phyloP scores from a whole-genome alignment of 306 rosid species.

The Abrus pulchellus region DNA sequence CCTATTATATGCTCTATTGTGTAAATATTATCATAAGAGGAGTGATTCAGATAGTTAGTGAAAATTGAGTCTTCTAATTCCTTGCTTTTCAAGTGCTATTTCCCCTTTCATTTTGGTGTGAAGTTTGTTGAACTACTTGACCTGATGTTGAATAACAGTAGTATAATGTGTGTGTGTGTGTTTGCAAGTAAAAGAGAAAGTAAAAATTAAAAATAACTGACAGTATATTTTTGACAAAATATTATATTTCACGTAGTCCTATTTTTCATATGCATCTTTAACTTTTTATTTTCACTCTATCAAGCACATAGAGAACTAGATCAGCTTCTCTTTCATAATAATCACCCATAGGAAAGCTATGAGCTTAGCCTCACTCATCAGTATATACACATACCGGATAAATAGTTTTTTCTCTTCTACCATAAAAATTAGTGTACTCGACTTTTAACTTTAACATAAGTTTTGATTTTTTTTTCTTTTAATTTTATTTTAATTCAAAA shows the following conservation, averaged over 20 bases:
- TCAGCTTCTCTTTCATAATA: too few relatives aligned
- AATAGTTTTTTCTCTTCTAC: too few relatives aligned
- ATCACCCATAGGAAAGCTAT: too few relatives aligned
- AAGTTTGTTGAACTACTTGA: conserved; percentile 39
- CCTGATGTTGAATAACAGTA: conserved; percentile 24
- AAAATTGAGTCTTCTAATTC: conserved; percentile 43
- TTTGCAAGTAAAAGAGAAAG: background rate
- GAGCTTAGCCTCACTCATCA: too few relatives aligned
- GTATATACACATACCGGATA: too few relatives aligned
- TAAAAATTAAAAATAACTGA: background rate
- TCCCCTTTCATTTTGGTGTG: background rate
- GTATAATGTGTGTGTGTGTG: background rate
- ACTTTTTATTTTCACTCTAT: too few relatives aligned
- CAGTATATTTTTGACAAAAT: background rate
- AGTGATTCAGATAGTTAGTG: conserved; percentile 55
- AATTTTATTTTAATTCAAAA: too few relatives aligned
- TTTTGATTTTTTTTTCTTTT: too few relatives aligned
- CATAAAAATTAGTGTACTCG: too few relatives aligned
- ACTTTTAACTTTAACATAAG: too few relatives aligned
- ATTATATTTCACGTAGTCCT: background rate
- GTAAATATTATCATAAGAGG: conserved; percentile 60
- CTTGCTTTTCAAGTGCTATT: background rate
- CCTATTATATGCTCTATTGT: conserved; percentile 62
- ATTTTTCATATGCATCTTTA: background rate
- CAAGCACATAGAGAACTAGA: too few relatives aligned